Percentiles rank a stretch among this genome's conserved stretches.
Conservation (phyloP, 208 protist genomes). For the Strigomonas culicis region DNA sequence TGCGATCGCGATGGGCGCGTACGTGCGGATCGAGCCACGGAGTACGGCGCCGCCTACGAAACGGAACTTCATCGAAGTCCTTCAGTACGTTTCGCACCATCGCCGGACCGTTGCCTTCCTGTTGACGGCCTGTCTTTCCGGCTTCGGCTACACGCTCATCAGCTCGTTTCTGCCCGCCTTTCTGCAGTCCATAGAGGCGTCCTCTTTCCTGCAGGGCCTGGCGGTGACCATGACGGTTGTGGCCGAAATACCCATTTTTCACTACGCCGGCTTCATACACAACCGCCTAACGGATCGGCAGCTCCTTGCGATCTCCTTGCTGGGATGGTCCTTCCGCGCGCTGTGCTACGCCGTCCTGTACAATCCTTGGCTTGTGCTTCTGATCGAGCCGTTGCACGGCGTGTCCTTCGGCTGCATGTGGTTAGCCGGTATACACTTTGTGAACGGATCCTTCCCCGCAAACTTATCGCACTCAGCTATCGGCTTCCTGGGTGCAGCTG, state of each 20-base stretch:
- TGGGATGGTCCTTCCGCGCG: conserved; percentile 45
- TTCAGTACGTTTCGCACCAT: conserved; percentile 23
- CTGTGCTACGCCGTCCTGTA: conserved; percentile 43
- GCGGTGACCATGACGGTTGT: conserved; percentile 54
- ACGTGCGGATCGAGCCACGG: conserved; percentile 18
- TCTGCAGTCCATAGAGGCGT: conserved; percentile 30
- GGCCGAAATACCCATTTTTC: conserved; percentile 75
- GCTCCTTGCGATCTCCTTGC: conserved; percentile 53
- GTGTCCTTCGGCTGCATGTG: conserved; percentile 70
- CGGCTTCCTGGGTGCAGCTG: conserved; percentile 49
- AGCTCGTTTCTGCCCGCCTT: conserved; percentile 65
- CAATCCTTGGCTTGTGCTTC: conserved; percentile 57
- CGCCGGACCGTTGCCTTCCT: conserved; percentile 40
- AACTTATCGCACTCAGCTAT: conserved; percentile 45
- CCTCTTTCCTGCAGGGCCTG: conserved; percentile 47
- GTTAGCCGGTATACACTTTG: conserved; percentile 38
- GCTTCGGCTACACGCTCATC: conserved; percentile 53
- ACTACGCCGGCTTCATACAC: conserved; percentile 32
- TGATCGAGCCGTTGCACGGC: conserved; percentile 71
- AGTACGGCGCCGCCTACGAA: not conserved
- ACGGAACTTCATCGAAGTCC: conserved; percentile 22
- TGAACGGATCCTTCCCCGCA: conserved; percentile 37
- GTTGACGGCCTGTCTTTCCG: conserved; percentile 40
- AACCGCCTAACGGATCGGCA: conserved; percentile 33
- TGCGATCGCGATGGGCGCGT: conserved; percentile 35